phyloP scores from a whole-genome alignment of 768 basidiomycete genomes.

The Obba rivulosa region DNA sequence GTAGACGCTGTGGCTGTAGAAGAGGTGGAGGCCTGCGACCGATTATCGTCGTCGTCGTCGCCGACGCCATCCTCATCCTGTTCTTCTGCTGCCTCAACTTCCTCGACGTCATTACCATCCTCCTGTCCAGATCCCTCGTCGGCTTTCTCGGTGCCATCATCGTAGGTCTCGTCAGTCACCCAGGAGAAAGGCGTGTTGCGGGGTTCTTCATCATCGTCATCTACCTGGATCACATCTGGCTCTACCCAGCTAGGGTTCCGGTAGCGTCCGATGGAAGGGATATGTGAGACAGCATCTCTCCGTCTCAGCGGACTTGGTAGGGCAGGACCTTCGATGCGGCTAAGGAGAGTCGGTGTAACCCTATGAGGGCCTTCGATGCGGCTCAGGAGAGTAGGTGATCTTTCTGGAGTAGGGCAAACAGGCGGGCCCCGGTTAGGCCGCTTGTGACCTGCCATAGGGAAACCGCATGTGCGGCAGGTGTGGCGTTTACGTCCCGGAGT shows the following conservation, averaged over 20 bases:
- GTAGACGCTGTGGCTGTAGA: conserved; percentile 5
- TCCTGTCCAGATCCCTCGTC: background rate
- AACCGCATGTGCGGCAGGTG: conserved; percentile 28
- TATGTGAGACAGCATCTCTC: background rate
- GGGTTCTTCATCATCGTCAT: background rate
- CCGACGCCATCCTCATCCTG: background rate
- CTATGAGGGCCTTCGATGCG: background rate
- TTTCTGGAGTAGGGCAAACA: conserved; percentile 22
- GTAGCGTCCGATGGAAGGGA: conserved; percentile 18
- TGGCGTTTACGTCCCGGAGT: conserved; percentile 26
- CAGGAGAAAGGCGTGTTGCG: conserved; percentile 12
- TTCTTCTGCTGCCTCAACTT: background rate
- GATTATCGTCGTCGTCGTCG: background rate
- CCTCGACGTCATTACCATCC: background rate
- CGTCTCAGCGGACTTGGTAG: background rate
- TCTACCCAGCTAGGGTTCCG: conserved; percentile 31
- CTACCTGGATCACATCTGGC: conserved; percentile 6
- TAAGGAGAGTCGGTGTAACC: conserved; percentile 1
- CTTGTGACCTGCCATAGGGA: conserved; percentile 36
- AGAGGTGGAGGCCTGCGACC: conserved; percentile 3
- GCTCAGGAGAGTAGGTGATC: background rate
- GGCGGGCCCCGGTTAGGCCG: conserved; percentile 23
- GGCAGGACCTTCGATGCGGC: background rate
- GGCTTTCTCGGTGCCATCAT: background rate
- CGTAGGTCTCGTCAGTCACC: conserved; percentile 21